These are phyloP conservation scores for Pyrus bretschneideri DNA, from an alignment of 306 rosid genomes.

Conservation along the genomic window DNA sequence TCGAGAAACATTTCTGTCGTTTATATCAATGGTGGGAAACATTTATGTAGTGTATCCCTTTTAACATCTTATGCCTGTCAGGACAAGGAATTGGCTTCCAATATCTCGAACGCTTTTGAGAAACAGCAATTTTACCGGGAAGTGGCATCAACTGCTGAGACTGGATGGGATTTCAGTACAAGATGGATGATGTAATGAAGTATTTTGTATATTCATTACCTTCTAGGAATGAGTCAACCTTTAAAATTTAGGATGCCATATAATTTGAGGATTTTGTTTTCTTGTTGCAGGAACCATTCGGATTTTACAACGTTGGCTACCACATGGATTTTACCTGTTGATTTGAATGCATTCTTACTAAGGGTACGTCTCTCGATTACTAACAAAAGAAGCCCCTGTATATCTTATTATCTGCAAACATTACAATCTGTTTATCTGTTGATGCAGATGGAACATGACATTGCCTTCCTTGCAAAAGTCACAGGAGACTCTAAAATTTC, in stretches of 20 bases:
- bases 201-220: neutral
- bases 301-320: conserved; percentile 77
- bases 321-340: conserved; percentile 74
- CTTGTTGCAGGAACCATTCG: conserved; percentile 51
- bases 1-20: neutral
- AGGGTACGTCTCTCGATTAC: conserved; percentile 43
- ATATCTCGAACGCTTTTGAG: conserved; percentile 35
- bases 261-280: conserved; percentile 6
- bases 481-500: conserved; percentile 46
- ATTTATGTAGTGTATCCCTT: neutral
- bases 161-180: conserved; percentile 96
- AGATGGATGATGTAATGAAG: conserved; percentile 77
- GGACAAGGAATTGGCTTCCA: conserved; percentile 75
- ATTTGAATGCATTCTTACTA: conserved; percentile 65
- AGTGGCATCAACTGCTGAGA: conserved; percentile 72
- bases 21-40: conserved; percentile 7
- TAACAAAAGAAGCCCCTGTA: conserved; percentile 8
- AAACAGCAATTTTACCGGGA: conserved; percentile 62
- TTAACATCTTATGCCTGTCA: neutral
- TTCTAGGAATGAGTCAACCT: neutral
- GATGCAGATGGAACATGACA: conserved; percentile 79
- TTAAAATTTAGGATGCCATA: neutral
- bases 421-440: conserved; percentile 15
- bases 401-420: neutral
- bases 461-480: conserved; percentile 62